phyloP scores from a whole-genome alignment of 495 filamentous ascomycete genomes.

The Tuber indicum region DNA sequence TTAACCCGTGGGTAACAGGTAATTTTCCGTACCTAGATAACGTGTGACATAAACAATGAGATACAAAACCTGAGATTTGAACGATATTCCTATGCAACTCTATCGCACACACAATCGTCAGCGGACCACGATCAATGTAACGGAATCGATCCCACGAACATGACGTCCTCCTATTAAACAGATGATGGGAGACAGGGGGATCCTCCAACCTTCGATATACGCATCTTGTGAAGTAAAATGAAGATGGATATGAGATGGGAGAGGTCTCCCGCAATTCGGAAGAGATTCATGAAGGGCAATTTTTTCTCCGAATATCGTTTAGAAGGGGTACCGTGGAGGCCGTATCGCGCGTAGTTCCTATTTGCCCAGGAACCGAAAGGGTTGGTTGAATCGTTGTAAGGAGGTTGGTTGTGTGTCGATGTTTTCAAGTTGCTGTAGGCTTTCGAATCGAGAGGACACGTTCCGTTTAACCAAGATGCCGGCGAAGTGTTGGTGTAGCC shows the following conservation, averaged over 20 bases:
- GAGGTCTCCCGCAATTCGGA: slow-evolving; percentile 55
- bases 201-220: slow-evolving; percentile 63
- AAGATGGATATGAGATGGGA: slow-evolving; percentile 92
- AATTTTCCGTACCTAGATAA: slow-evolving; percentile 54
- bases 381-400: slow-evolving; percentile 20
- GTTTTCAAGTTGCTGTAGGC: slow-evolving; percentile 26
- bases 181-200: neutral
- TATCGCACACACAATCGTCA: slow-evolving; percentile 43
- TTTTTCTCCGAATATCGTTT: slow-evolving; percentile 15
- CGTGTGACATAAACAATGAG: slow-evolving; percentile 85
- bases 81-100: slow-evolving; percentile 95
- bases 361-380: neutral
- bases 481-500: neutral
- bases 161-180: neutral
- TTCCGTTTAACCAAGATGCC: slow-evolving; percentile 30
- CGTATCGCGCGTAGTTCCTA: slow-evolving; percentile 22
- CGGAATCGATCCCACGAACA: neutral
- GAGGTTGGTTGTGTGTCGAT: slow-evolving; percentile 31
- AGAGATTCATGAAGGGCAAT: slow-evolving; percentile 35
- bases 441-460: slow-evolving; percentile 35
- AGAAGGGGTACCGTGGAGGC: slow-evolving; percentile 29
- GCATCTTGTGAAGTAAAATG: slow-evolving; percentile 94
- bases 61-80: slow-evolving; percentile 95
- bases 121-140: neutral
- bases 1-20: neutral